These are phyloP conservation scores for Trichopus zeylanicus DNA, from an alignment of 116 monocot genomes.

Conservation along the genomic window DNA sequence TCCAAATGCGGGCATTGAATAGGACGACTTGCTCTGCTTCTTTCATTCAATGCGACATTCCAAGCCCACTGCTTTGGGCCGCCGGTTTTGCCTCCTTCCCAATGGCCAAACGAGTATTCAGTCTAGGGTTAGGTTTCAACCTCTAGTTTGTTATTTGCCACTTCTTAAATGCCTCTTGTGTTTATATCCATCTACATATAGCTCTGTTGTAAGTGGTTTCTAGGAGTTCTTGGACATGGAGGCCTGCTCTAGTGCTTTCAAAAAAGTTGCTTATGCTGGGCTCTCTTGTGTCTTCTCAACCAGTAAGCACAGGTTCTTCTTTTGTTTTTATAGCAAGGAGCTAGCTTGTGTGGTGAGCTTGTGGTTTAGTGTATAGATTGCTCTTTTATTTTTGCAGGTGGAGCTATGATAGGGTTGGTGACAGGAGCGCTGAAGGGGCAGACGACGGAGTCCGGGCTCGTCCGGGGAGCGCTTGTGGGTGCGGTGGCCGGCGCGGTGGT, in stretches of 20 bases:
- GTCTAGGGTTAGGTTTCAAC: too few species aligned
- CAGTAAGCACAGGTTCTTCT: constrained; percentile 32
- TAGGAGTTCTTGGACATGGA: not conserved
- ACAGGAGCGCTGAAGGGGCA: constrained; percentile 50
- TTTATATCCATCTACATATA: not conserved
- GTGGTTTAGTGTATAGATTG: not conserved
- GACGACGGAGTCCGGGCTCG: constrained; percentile 53
- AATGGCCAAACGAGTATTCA: too few species aligned
- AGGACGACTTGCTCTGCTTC: not conserved
- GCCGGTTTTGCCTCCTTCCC: constrained; percentile 2
- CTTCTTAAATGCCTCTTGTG: not conserved
- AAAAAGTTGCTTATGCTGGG: constrained; percentile 19
- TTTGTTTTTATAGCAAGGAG: too few species aligned
- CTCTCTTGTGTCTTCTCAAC: constrained; percentile 42
- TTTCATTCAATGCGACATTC: constrained; percentile 1
- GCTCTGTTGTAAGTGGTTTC: not conserved
- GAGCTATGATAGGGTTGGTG: constrained; percentile 42
- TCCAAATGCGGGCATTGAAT: not conserved
- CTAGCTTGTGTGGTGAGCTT: not conserved
- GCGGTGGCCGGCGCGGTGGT: constrained; percentile 46
- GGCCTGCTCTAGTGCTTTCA: constrained; percentile 20
- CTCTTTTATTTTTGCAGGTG: constrained; percentile 19
- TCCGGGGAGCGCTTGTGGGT: constrained; percentile 34
- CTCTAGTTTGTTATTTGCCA: too few species aligned
- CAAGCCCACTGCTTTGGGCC: constrained; percentile 7